Base-by-base conservation (phyloP, 495 filamentous ascomycete genomes). In the Talaromyces borbonicus region DNA sequence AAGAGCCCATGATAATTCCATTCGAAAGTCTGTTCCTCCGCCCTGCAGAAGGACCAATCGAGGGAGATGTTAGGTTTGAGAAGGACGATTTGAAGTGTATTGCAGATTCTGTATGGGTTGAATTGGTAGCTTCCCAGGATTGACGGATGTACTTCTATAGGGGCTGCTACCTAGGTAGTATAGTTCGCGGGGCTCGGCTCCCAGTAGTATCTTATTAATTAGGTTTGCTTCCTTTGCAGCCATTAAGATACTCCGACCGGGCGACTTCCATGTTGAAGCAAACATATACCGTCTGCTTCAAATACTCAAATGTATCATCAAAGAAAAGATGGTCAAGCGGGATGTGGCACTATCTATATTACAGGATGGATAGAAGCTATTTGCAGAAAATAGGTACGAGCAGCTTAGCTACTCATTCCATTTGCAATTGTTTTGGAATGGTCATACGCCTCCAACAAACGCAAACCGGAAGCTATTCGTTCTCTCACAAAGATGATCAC, bases 181-280 rank as follows among this genome's bases (percentile, higher is more conserved):
- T n/a, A n/a, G n/a, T n/a, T n/a, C n/a, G n/a, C n/a, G n/a, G n/a
- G n/a, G n/a, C n/a, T n/a, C n/a, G n/a, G n/a, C n/a, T n/a, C n/a
- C n/a, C n/a, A n/a, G n/a, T n/a, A n/a, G n/a, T n/a, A n/a, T n/a
- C n/a, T n/a, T n/a, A n/a, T n/a, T n/a, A n/a, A n/a, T n/a, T n/a
- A n/a, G n/a, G n/a, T n/a, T n/a, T n/a, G n/a, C n/a, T n/a, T n/a
- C n/a, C n/a, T n/a, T n/a, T n/a, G n/a, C n/a, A n/a, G n/a, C n/a
- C n/a, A n/a, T n/a, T n/a, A n/a, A n/a, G 54, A 49, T 43, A 47
- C 36, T 56, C 20, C 59, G 54, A 24, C 49, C 47, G 35, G 43
- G 55, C 49, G 48, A 59, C 40, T 45, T 59, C 29, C 55, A n/a
- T 14, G 11, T 14, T 36, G 33, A 36, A 36, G 12, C 11, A n/a